Percentiles rank a stretch among this genome's conserved stretches.
Evolutionary conservation across 352 stramenopile species (phyloP).

Genomic region (Globisporangium paddicum): DNA sequence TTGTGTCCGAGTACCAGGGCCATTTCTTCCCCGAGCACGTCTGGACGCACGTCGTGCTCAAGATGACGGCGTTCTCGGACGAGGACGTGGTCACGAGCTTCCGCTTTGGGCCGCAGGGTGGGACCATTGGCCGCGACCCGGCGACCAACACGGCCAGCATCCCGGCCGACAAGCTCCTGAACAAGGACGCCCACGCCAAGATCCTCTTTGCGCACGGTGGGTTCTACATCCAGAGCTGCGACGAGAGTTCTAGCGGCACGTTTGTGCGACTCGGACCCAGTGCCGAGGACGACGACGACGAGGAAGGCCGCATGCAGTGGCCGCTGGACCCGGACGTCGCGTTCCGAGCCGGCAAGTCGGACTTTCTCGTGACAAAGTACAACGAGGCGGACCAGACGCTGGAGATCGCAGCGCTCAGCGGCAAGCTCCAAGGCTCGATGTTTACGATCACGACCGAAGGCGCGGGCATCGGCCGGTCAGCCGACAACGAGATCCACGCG

Average conservation of each 20-base stretch:
- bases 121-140: slow-evolving; percentile 42
- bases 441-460: slow-evolving; percentile 87
- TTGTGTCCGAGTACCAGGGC: slow-evolving; percentile 20
- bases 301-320: slow-evolving; percentile 76
- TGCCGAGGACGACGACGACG: slow-evolving; percentile 21
- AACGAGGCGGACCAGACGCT: slow-evolving; percentile 49
- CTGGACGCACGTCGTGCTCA: slow-evolving; percentile 74
- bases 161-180: slow-evolving; percentile 66
- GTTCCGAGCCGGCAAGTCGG: slow-evolving; percentile 79
- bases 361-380: slow-evolving; percentile 65
- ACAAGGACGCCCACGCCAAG: slow-evolving; percentile 40
- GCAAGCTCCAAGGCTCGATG: slow-evolving; percentile 58
- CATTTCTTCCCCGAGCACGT: slow-evolving; percentile 30
- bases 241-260: slow-evolving; percentile 47
- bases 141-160: slow-evolving; percentile 58
- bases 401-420: slow-evolving; percentile 49
- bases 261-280: slow-evolving; percentile 59
- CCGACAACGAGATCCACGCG: slow-evolving; percentile 90
- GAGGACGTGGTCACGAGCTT: slow-evolving; percentile 77
- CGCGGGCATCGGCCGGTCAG: slow-evolving; percentile 78
- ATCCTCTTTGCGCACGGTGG: slow-evolving; percentile 49
- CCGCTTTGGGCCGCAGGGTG: slow-evolving; percentile 42
- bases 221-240: slow-evolving; percentile 62
- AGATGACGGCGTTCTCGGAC: slow-evolving; percentile 80
- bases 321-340: slow-evolving; percentile 49